phyloP scores from a whole-genome alignment of 2,329 filamentous ascomycete species.

The Colletotrichum filicis region DNA sequence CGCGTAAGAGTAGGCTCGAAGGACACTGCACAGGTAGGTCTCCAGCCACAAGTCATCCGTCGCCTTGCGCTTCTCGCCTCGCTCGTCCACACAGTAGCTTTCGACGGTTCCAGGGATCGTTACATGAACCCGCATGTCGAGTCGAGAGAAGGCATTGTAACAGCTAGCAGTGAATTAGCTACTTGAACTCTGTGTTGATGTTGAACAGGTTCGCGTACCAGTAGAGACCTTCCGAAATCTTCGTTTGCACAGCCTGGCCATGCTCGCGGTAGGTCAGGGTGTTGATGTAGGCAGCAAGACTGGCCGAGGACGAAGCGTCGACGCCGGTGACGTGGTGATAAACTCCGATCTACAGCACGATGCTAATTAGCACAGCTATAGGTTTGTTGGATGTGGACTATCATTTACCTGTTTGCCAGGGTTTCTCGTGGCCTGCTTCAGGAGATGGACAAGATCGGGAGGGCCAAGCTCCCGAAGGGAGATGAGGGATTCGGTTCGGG shows the following conservation, averaged over 20 bases:
- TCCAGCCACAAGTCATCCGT: slow-evolving; percentile 97
- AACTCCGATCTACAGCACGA: slow-evolving; percentile 75
- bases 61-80: slow-evolving; percentile 92
- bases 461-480: slow-evolving; percentile 92
- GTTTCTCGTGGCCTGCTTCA: slow-evolving; percentile 76
- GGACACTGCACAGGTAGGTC: slow-evolving; percentile 94
- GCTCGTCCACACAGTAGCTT: slow-evolving; percentile 96
- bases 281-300: slow-evolving; percentile 97
- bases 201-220: slow-evolving; percentile 65
- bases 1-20: slow-evolving; percentile 95
- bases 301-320: slow-evolving; percentile 97
- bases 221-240: slow-evolving; percentile 94
- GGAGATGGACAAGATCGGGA: slow-evolving; percentile 93
- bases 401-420: slow-evolving; percentile 64
- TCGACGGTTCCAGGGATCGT: slow-evolving; percentile 97
- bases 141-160: slow-evolving; percentile 98
- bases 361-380: slow-evolving; percentile 32
- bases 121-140: slow-evolving; percentile 98
- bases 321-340: slow-evolving; percentile 99
- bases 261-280: slow-evolving; percentile 92
- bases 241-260: slow-evolving; percentile 76
- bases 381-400: background rate
- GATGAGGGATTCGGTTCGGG: slow-evolving; percentile 88
- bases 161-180: slow-evolving; percentile 62
- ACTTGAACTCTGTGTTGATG: slow-evolving; percentile 44